Evolutionary conservation across 202 grass and related monocot genomes (phyloP), one percentile per base, ranked within the genome.

Genomic region (Setaria italica): DNA sequence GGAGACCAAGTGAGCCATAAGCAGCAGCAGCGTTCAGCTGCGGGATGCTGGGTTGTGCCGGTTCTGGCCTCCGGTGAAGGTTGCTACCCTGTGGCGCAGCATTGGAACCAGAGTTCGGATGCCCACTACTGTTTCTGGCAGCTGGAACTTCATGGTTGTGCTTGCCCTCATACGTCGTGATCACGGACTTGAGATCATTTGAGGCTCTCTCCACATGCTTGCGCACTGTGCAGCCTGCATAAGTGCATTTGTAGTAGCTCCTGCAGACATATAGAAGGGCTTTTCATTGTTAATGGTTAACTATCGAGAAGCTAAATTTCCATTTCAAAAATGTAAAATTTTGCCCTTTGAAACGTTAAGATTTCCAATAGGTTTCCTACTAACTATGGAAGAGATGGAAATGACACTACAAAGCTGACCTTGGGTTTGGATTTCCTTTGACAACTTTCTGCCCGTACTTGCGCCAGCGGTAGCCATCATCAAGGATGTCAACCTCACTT

Each of bases 361-460:
- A 25, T 59, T 25, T 89, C n/a, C 35, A 58, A 42, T 19, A 29
- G 25, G 62, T 77, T 76, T 43, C 20, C 19, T 85, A 46, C 39
- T 19, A 11, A 64, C 34, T 12, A 77, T 20, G 56, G 11, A 70
- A 54, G 15, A 69, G 79, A 69, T 21, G 2, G 10, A 51, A 69
- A 56, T 42, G 67, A 5, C 17, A 49, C 11, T 11, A 62, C 59
- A 54, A 50, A 45, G 64, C 46, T 86, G 34, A 98, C 95, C 95
- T 98, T 54, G 91, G 95, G 88, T 98, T 98, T 75, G 93, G 91
- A 74, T 98, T 98, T 30, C 93, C 95, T 90, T 92, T 98, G 42
- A 95, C 93, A 32, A 98, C 93, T 70, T 98, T 98, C 69, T 98
- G 95, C 33, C 95, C 95, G 63, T 98, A 98, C 78, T 98, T 98